Percentiles rank a stretch among this genome's conserved stretches.
phyloP scores from a whole-genome alignment of 176 grass and related monocot genomes.

The Poa pratensis region DNA sequence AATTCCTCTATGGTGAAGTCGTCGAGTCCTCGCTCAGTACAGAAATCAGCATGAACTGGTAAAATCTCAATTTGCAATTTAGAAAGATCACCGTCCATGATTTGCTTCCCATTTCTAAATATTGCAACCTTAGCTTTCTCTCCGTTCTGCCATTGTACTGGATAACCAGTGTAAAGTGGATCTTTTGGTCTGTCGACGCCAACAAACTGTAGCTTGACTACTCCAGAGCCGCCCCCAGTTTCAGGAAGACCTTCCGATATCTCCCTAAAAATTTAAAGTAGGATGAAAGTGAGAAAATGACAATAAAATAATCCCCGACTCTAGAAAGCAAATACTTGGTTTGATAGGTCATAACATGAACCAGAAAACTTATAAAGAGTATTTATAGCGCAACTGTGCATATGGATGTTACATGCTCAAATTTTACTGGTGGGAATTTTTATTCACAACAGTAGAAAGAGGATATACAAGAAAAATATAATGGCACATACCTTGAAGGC shows the following conservation, averaged over 20 bases:
- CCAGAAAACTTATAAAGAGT: background rate
- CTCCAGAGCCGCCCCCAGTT: background rate
- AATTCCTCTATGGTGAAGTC: constrained; percentile 20
- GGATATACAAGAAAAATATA: background rate
- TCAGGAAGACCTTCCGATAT: background rate
- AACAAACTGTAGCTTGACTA: constrained; percentile 19
- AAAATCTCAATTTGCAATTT: constrained; percentile 38
- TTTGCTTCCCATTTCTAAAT: constrained; percentile 24
- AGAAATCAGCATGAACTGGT: constrained; percentile 20
- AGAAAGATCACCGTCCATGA: constrained; percentile 10
- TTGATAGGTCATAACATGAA: background rate
- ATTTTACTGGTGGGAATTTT: background rate
- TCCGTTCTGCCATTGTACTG: constrained; percentile 31
- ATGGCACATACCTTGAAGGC: constrained; percentile 8
- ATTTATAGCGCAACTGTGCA: background rate
- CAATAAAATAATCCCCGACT: background rate
- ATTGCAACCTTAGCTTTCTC: background rate
- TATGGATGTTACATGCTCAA: background rate
- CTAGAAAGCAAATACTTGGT: background rate
- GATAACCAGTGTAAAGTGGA: background rate
- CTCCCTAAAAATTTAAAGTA: constrained; percentile 4
- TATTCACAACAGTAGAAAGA: background rate
- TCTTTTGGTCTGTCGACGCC: background rate
- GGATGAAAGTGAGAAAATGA: background rate
- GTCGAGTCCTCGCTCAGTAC: background rate